These are phyloP conservation scores for Cystobasidium onofrii DNA, from an alignment of 768 basidiomycete species.

Conservation along the genomic window DNA sequence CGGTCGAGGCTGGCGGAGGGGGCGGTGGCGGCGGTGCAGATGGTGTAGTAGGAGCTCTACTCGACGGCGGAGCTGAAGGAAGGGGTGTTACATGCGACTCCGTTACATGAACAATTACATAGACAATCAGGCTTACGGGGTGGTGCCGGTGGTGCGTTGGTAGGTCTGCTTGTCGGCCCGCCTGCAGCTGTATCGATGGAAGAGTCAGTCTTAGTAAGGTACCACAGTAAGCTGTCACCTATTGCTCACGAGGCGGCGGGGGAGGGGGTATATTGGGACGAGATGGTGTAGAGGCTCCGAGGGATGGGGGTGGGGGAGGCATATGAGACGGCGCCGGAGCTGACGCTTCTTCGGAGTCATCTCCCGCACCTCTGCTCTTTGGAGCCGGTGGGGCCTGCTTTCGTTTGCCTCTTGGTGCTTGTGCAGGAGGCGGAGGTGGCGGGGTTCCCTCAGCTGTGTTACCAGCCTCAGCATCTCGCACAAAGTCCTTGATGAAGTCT, in stretches of 20 bases:
- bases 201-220: not conserved
- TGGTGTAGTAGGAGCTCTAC: constrained; percentile 15
- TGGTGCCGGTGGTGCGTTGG: constrained; percentile 22
- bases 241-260: constrained; percentile 38
- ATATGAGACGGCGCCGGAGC: constrained; percentile 39
- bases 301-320: constrained; percentile 44
- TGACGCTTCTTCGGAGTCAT: constrained; percentile 37
- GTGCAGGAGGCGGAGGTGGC: constrained; percentile 45
- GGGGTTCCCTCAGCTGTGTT: constrained; percentile 48
- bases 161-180: not conserved
- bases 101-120: too few species aligned
- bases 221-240: too few species aligned
- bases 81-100: not conserved
- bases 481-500: constrained; percentile 80
- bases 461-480: constrained; percentile 52
- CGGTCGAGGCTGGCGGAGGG: not conserved
- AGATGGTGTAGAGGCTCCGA: constrained; percentile 41
- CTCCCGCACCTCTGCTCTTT: not conserved
- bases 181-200: constrained; percentile 11
- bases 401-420: constrained; percentile 39
- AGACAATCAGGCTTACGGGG: constrained; percentile 1
- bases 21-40: constrained; percentile 17
- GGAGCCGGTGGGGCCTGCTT: constrained; percentile 54
- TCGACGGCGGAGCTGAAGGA: not conserved
- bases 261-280: constrained; percentile 44